phyloP scores from a whole-genome alignment of 2,329 filamentous ascomycete genomes.

The Fusarium sp. region DNA sequence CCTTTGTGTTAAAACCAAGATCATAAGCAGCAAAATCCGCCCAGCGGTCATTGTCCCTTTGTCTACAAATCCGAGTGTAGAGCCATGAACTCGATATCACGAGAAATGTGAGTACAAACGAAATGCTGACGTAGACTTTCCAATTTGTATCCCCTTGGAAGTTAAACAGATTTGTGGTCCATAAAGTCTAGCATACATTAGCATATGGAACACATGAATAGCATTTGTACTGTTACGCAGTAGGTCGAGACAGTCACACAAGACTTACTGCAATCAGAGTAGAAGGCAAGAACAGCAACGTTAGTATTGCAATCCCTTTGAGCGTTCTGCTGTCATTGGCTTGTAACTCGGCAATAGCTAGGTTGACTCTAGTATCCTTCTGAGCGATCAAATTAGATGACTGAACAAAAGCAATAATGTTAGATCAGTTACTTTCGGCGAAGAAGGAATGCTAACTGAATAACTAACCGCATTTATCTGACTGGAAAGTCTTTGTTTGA shows the following conservation, averaged over 20 bases:
- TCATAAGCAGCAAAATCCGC: background rate
- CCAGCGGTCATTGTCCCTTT: background rate
- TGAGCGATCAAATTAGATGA: background rate
- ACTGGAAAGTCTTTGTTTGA: background rate
- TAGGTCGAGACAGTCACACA: too few species aligned
- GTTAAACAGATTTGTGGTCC: background rate
- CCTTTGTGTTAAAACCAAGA: background rate
- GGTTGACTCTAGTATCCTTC: background rate
- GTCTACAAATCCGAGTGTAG: background rate
- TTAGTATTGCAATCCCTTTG: background rate
- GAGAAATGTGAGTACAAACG: background rate
- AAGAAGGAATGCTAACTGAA: fast-evolving
- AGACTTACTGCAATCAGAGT: background rate
- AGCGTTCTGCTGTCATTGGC: background rate
- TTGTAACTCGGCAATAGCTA: background rate
- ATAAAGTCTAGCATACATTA: background rate
- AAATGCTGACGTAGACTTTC: background rate
- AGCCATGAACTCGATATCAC: background rate
- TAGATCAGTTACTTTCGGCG: background rate
- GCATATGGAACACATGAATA: background rate
- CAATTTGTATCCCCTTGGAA: background rate
- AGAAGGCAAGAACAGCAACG: background rate
- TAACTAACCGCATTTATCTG: background rate
- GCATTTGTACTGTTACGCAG: too few species aligned
- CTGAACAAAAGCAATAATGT: background rate